Evolutionary conservation across 441 rosid species (phyloP), one percentile per base, ranked within the genome.

Genomic region (Gossypium gossypioides): DNA sequence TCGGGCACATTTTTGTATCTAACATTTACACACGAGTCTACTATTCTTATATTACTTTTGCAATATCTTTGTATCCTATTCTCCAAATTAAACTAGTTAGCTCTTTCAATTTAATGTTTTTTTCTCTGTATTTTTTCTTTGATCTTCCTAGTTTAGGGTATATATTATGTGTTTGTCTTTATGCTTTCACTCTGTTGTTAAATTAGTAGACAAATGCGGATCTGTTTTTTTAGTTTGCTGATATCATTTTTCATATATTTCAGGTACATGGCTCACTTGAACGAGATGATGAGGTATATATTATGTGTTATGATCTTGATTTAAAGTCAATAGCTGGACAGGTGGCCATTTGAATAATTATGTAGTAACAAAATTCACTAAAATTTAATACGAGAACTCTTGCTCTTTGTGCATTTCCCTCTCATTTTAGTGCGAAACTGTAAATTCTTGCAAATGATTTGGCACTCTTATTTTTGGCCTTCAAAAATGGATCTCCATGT

Each of bases 241-340:
- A 54, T 77, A 70, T 68, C 48, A 16, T 56, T 76, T 54, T 46
- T 75, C 50, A 62, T 76, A 29, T 73, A 56, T 73, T 89, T 82
- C 91, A 91, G 98, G 82, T 82, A 50, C 93, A 85, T 71, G 91
- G 89, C 73, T 81, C 96, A 51, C 79, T 87, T 80, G 96, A 91
- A 82, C 88, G 96, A 16, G 98, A 90, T 81, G 98, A 93, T 68
- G 98, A 93, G 98, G 98, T 93, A 89, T 62, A 63, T 34, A n/a
- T 68, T 76, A 19, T 59, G 15, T 25, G 24, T 74, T 65, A 76
- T 51, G 72, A 75, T 76, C 69, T 74, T 57, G 54, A 15, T 18
- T 55, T 40, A 48, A 61, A 55, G 68, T 68, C 62, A 7, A 44
- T 44, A 65, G 63, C 34, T 66, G 46, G 76, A 24, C 8, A n/a